Percentiles rank a stretch among this genome's conserved stretches.
Evolutionary conservation across 768 basidiomycete genomes (phyloP).

Genomic region (Amanita inopinata): DNA sequence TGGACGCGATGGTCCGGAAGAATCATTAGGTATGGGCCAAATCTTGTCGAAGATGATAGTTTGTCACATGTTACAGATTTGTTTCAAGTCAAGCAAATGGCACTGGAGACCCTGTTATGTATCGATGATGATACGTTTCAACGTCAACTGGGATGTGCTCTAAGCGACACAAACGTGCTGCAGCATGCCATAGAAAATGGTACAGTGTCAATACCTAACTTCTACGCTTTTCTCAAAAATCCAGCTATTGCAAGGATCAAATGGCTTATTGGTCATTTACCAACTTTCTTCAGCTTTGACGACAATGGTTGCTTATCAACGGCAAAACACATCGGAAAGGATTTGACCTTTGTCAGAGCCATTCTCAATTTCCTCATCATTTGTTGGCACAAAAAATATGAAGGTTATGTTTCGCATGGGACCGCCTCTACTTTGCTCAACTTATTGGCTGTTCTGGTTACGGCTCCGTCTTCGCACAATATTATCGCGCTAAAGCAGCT

Average conservation of each 20-base stretch:
- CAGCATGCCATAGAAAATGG: conserved; percentile 2
- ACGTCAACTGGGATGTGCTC: background rate
- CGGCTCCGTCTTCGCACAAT: background rate
- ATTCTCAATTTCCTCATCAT: conserved; percentile 24
- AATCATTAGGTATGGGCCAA: conserved; percentile 15
- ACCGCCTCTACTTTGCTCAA: conserved; percentile 11
- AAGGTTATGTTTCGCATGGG: conserved; percentile 6
- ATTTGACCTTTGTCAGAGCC: conserved; percentile 15
- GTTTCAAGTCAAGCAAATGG: conserved; percentile 22
- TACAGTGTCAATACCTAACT: background rate
- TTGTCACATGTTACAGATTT: background rate
- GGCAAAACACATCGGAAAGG: background rate
- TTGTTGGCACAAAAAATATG: conserved; percentile 21
- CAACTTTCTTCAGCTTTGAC: background rate
- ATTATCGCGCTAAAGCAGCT: conserved; percentile 6
- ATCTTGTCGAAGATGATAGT: no score
- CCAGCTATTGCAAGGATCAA: background rate
- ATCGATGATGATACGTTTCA: conserved; percentile 2
- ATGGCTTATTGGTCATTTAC: background rate
- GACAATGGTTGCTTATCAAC: background rate
- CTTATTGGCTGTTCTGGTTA: conserved; percentile 7
- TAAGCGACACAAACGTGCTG: background rate
- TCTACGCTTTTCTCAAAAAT: background rate
- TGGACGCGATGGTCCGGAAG: conserved; percentile 12
- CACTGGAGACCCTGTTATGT: conserved; percentile 17